Evolutionary conservation across 768 basidiomycete genomes (phyloP).

Genomic region (Pholiota conissans): DNA sequence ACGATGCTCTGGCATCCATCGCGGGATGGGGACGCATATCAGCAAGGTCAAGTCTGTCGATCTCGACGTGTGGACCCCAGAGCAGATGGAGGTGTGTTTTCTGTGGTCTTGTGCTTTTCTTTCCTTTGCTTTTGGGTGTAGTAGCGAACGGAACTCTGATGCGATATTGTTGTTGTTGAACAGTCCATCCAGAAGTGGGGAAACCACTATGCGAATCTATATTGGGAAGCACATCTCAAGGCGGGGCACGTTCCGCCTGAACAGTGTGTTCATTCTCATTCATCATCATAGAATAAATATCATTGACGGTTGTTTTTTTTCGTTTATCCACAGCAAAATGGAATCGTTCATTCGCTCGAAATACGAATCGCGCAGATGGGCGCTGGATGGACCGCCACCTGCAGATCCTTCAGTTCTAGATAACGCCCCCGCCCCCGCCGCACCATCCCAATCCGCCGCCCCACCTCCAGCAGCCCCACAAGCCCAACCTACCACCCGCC

Average conservation of each 20-base stretch:
- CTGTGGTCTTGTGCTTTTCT: too few relatives aligned
- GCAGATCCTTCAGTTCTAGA: conserved; percentile 81
- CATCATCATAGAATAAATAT: neutral
- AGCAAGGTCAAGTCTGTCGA: conserved; percentile 97
- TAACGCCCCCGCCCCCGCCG: conserved; percentile 26
- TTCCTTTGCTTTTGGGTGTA: too few relatives aligned
- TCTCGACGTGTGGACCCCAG: conserved; percentile 96
- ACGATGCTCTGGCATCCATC: conserved; percentile 95
- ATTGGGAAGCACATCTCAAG: conserved; percentile 97
- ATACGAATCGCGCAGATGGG: conserved; percentile 94
- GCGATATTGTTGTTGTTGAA: too few relatives aligned
- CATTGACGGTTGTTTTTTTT: too few relatives aligned
- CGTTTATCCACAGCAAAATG: conserved; percentile 81
- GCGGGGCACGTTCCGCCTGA: conserved; percentile 90
- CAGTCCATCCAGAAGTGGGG: conserved; percentile 94
- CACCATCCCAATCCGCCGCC: conserved; percentile 27
- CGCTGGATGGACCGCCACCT: conserved; percentile 85
- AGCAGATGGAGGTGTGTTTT: conserved; percentile 85
- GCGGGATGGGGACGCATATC: conserved; percentile 98
- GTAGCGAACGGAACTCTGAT: too few relatives aligned
- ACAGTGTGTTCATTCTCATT: conserved; percentile 63
- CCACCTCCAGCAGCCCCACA: conserved; percentile 20
- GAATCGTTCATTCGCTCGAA: conserved; percentile 97
- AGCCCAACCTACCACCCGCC: conserved; percentile 23
- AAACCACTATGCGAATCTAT: conserved; percentile 87